Base-by-base conservation (phyloP, 805 yeast species). In the Brettanomyces custersianus region DNA sequence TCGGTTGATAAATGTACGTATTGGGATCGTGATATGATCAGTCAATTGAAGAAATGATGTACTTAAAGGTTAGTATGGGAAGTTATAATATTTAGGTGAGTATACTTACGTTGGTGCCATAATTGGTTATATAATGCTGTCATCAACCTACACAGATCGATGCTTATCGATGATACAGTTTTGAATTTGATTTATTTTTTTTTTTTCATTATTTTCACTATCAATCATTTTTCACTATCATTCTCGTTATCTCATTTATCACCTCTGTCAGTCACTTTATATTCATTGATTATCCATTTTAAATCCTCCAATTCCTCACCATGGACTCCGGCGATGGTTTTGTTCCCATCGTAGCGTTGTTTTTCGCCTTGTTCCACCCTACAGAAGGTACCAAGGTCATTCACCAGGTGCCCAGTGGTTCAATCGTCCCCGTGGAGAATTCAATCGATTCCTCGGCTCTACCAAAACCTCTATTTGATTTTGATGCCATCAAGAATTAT, bases 351-450 rank as follows among this genome's bases (percentile, higher is more conserved):
- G 68, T 74, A 39, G 92, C 96, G 2, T 66, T 87, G 31, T 88
- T 92, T 55, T 92, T 85, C 56, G 77, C 96, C 0, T 85, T 84
- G 0, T 92, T 92, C 59, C 96, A 92, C 49, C 96, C 96, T 0
- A 83, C 92, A 0, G 95, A 87, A 50, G 98, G 98, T 1, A 80
- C 97, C 0, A 86, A 87, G 58, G 88, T 90, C 5, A 71, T 83
- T 4, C 83, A 82, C 49, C 96, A 92, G 54, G 94, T 86, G 0
- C 98, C 98, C 2, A 74, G 77, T 27, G 84, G 86, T 5, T 66
- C 82, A 4, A 72, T 78, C 19, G 66, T 65, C 5, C 66, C 66
- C 5, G 59, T 54, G 25, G 49, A 35, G 34, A 54, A 38, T 46
- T 32, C 42, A 13, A 60, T 57, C 17, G 54, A 61, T 19, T 56